A percentile compares a stretch with the other conserved stretches of the same genome.
phyloP scores from a whole-genome alignment of 2,329 filamentous ascomycete genomes.

The Talaromyces sp. region DNA sequence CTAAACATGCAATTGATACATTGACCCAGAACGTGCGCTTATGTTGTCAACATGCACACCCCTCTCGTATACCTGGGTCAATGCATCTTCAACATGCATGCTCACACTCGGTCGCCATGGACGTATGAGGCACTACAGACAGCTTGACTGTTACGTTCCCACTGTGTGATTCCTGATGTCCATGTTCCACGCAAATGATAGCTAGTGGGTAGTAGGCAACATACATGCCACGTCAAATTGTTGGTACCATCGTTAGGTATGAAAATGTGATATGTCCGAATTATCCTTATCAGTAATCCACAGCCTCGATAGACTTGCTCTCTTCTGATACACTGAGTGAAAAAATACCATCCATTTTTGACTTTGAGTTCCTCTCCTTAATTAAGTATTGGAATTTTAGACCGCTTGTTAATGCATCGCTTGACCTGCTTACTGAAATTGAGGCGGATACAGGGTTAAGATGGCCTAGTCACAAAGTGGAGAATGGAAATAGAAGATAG shows the following conservation, averaged over 20 bases:
- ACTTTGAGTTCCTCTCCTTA: neutral
- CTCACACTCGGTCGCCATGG: neutral
- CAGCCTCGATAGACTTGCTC: neutral
- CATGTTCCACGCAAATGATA: neutral
- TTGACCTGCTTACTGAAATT: neutral
- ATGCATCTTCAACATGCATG: neutral
- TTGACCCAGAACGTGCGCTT: neutral
- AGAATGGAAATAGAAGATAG: neutral
- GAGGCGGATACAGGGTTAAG: too few relatives aligned
- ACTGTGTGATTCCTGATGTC: too few relatives aligned
- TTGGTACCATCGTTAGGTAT: neutral
- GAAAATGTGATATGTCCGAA: neutral
- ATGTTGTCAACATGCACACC: too few relatives aligned
- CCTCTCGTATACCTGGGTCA: neutral
- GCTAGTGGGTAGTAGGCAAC: neutral
- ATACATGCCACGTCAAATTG: neutral
- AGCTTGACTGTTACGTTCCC: neutral
- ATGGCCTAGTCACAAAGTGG: neutral
- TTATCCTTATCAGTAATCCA: neutral
- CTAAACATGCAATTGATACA: neutral
- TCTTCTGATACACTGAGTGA: neutral
- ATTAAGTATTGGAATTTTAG: neutral
- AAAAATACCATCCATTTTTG: neutral
- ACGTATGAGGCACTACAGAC: neutral
- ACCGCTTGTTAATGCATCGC: neutral